These are phyloP conservation scores for Amylostereum areolatum DNA, from an alignment of 1,284 basidiomycete species.

Conservation along the genomic window DNA sequence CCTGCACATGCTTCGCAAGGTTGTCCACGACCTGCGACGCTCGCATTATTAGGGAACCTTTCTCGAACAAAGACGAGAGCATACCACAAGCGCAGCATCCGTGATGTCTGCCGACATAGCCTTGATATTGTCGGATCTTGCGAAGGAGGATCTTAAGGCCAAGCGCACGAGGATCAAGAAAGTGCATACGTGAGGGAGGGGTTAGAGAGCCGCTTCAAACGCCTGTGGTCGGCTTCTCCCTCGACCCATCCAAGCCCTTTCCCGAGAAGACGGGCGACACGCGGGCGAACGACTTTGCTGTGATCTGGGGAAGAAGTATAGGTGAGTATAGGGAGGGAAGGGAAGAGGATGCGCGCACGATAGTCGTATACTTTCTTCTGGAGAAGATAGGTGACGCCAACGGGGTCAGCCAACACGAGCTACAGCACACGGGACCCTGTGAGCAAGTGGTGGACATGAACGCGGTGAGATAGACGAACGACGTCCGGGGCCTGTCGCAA, in stretches of 20 bases:
- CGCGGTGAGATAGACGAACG: no score
- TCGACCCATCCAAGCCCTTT: conserved; percentile 25
- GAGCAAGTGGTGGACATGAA: no score
- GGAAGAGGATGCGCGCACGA: no score
- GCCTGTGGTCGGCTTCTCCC: conserved; percentile 23
- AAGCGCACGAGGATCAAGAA: conserved; percentile 1
- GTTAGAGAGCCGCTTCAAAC: conserved; percentile 19
- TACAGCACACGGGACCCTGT: no score
- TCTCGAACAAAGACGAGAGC: no score
- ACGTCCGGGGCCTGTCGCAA: no score
- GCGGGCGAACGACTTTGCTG: conserved; percentile 22
- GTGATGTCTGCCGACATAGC: conserved; percentile 9
- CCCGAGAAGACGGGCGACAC: conserved; percentile 24
- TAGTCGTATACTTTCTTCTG: conserved; percentile 21
- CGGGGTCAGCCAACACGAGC: conserved; percentile 23
- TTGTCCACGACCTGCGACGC: neutral
- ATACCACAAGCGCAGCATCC: conserved; percentile 11
- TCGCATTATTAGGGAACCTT: neutral
- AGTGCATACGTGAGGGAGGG: conserved; percentile 18
- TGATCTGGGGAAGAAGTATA: conserved; percentile 12
- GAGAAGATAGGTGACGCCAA: conserved; percentile 20
- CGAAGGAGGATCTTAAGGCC: no score
- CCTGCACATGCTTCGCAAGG: conserved; percentile 1
- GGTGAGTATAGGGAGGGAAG: neutral
- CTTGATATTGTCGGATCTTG: conserved; percentile 10